phyloP scores from a whole-genome alignment of 176 grass and related monocot genomes.

The Oropetium thomaeum region DNA sequence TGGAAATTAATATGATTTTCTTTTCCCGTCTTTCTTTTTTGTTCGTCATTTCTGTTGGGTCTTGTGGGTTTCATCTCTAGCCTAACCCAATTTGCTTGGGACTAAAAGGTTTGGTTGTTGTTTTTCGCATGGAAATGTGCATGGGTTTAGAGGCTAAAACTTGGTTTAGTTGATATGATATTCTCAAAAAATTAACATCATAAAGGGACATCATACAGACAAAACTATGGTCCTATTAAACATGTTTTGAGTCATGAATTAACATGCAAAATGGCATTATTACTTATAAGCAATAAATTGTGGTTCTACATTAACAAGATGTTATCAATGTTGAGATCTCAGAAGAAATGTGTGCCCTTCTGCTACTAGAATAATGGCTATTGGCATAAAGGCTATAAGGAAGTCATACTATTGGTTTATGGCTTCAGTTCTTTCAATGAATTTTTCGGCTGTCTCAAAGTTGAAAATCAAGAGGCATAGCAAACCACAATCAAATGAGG shows the following conservation, averaged over 20 bases:
- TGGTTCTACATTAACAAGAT: neutral
- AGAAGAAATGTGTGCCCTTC: neutral
- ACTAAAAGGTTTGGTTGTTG: no score
- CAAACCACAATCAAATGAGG: neutral
- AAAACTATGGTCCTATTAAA: constrained; percentile 18
- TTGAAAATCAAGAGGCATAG: constrained; percentile 2
- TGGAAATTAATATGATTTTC: no score
- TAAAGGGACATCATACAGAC: neutral
- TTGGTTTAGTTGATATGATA: neutral
- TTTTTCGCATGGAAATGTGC: neutral
- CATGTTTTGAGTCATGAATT: neutral
- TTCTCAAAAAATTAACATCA: neutral
- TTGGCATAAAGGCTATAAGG: neutral
- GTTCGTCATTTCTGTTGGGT: no score
- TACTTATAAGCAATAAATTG: neutral
- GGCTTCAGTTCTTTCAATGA: neutral
- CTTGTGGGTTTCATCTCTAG: no score
- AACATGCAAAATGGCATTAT: neutral
- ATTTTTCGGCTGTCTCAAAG: neutral
- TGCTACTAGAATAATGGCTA: neutral
- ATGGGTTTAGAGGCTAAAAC: no score
- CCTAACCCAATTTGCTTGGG: no score
- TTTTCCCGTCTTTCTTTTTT: no score
- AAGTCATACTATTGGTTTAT: constrained; percentile 4
- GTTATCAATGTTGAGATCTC: neutral